phyloP scores from a whole-genome alignment of 2,329 filamentous ascomycete genomes.

The Magnaporthiopsis incrustans region DNA sequence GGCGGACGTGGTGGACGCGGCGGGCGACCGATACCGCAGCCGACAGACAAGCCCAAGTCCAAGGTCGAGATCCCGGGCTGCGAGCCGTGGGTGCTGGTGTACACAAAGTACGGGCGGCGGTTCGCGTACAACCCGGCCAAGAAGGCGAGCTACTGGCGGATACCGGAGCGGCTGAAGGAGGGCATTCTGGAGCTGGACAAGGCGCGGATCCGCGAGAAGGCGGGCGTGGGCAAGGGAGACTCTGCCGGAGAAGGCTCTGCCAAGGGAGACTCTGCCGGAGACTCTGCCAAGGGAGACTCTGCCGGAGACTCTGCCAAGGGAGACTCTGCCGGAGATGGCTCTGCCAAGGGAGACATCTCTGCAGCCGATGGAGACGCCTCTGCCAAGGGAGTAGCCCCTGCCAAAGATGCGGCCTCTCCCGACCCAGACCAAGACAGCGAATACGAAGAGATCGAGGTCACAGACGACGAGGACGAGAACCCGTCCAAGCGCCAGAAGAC shows the following conservation, averaged over 20 bases:
- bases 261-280: conserved; percentile 1
- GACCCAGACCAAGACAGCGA: conserved; percentile 50
- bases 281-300: no score
- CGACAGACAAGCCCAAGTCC: conserved; percentile 70
- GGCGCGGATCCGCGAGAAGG: conserved; percentile 56
- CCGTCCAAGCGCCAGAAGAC: conserved; percentile 40
- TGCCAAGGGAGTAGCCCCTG: background rate
- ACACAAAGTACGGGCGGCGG: conserved; percentile 78
- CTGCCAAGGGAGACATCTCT: conserved; percentile 8
- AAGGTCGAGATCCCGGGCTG: conserved; percentile 72
- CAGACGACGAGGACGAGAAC: conserved; percentile 46
- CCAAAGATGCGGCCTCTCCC: conserved; percentile 15
- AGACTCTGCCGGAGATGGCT: no score
- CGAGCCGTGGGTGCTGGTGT: conserved; percentile 86
- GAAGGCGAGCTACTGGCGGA: conserved; percentile 89
- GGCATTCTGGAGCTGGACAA: conserved; percentile 68
- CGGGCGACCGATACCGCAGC: conserved; percentile 57
- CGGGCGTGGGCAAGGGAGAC: conserved; percentile 13
- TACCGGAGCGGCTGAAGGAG: conserved; percentile 78
- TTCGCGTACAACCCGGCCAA: conserved; percentile 87
- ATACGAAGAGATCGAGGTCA: conserved; percentile 70
- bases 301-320: conserved; percentile 9
- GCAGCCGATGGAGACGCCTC: no score
- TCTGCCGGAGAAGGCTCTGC: no score
- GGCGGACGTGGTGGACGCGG: conserved; percentile 47